phyloP scores from a whole-genome alignment of 306 rosid genomes.

The Urtica urens region DNA sequence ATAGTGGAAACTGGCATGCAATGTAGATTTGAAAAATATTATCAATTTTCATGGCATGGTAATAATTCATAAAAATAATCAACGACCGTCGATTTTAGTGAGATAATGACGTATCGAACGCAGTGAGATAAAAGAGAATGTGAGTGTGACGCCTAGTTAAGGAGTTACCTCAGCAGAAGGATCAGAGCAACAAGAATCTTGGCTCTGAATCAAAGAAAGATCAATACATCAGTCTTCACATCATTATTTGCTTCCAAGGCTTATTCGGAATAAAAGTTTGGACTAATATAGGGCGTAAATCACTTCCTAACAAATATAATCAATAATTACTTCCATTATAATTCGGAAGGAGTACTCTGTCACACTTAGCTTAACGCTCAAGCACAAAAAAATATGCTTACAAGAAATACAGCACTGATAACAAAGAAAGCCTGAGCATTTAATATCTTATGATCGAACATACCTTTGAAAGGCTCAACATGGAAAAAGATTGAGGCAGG shows the following conservation, averaged over 20 bases:
- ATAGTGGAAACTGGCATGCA: slow-evolving; percentile 23
- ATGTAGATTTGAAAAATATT: background rate
- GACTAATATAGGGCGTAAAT: too few species aligned
- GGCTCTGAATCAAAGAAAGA: slow-evolving; percentile 20
- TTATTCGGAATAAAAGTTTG: background rate
- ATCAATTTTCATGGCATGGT: background rate
- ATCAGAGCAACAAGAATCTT: slow-evolving; percentile 22
- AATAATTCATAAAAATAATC: background rate
- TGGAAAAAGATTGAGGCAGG: slow-evolving; percentile 22
- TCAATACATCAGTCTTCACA: background rate
- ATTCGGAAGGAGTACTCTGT: too few species aligned
- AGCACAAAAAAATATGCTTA: slow-evolving; percentile 5
- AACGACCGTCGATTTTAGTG: too few species aligned
- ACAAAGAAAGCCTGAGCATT: background rate
- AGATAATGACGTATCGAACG: too few species aligned
- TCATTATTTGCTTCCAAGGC: too few species aligned
- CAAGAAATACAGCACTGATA: background rate
- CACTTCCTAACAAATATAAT: too few species aligned
- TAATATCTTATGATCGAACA: too few species aligned
- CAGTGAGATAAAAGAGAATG: too few species aligned
- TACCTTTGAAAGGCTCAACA: slow-evolving; percentile 23
- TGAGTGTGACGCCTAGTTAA: background rate
- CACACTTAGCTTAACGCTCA: too few species aligned
- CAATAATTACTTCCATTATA: too few species aligned
- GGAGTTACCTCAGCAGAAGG: slow-evolving; percentile 28